Conservation (phyloP, 805 yeast species). For the Nakazawaea wyomingensis region DNA sequence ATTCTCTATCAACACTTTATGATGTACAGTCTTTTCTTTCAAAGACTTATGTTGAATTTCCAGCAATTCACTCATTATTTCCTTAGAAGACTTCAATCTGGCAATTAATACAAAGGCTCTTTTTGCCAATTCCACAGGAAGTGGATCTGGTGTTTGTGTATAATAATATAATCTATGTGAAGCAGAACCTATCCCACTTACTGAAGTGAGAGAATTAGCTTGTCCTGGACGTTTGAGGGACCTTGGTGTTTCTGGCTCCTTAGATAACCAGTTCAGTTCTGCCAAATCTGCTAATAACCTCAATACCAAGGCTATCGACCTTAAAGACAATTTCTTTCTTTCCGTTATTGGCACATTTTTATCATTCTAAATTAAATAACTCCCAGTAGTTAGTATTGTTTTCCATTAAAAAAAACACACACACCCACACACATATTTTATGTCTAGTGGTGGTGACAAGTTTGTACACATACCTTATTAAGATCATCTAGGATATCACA, state of each 20-base stretch:
- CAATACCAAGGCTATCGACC: constrained; percentile 31
- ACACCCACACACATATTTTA: too few relatives aligned
- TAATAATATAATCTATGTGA: constrained; percentile 29
- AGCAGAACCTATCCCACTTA: constrained; percentile 26
- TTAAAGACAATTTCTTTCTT: constrained; percentile 22
- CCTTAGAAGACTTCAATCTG: constrained; percentile 12
- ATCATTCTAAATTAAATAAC: constrained; percentile 15
- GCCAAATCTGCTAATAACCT: constrained; percentile 35
- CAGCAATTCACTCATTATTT: constrained; percentile 14
- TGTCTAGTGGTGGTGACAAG: too few relatives aligned
- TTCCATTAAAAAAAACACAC: neutral
- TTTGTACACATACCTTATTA: constrained; percentile 20
- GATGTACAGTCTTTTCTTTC: constrained; percentile 17
- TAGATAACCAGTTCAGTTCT: constrained; percentile 34
- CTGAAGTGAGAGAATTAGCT: constrained; percentile 19
- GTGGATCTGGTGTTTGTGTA: constrained; percentile 25
- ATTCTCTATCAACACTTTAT: constrained; percentile 21
- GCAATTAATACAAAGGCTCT: constrained; percentile 12
- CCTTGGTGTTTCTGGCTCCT: constrained; percentile 19
- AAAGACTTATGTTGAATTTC: constrained; percentile 10
- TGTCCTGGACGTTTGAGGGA: constrained; percentile 19
- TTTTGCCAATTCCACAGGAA: constrained; percentile 23
- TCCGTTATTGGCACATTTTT: constrained; percentile 22
- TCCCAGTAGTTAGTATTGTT: neutral
- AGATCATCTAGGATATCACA: constrained; percentile 22